A percentile compares a stretch with the other conserved stretches of the same genome.
Evolutionary conservation across 164 flowering plant genomes (phyloP).

Genomic region (Umbellularia californica): DNA sequence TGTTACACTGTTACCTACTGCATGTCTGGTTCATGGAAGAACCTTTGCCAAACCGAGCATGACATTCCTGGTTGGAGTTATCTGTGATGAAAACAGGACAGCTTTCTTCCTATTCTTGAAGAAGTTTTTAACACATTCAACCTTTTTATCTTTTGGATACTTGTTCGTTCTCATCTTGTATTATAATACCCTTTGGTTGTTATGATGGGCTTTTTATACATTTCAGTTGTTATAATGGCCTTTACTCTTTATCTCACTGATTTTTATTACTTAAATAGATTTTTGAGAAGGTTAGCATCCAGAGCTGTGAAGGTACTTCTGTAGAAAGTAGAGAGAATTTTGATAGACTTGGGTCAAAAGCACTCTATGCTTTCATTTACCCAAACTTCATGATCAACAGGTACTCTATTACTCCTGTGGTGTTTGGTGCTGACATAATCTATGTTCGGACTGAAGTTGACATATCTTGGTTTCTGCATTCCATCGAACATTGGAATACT

Average conservation of each 20-base stretch:
- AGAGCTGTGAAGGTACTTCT: conserved; percentile 53
- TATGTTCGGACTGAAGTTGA: neutral
- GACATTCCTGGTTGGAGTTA: too few species aligned
- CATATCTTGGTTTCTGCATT: neutral
- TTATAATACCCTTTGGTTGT: neutral
- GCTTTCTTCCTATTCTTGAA: too few species aligned
- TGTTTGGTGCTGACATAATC: neutral
- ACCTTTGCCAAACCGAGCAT: too few species aligned
- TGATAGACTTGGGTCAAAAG: conserved; percentile 76
- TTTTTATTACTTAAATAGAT: conserved; percentile 32
- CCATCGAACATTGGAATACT: neutral
- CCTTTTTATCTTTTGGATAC: neutral
- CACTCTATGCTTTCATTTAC: conserved; percentile 82
- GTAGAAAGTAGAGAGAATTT: conserved; percentile 29
- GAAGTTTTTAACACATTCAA: too few species aligned
- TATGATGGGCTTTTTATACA: neutral
- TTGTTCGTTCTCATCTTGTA: neutral
- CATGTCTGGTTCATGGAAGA: too few species aligned
- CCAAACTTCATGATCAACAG: conserved; percentile 96
- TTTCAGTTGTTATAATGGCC: neutral
- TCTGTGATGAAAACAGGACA: too few species aligned
- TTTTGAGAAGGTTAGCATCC: conserved; percentile 82
- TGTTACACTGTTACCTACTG: too few species aligned
- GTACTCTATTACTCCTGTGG: conserved; percentile 22
- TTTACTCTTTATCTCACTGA: conserved; percentile 10